These are phyloP conservation scores for Delonix regia DNA, from an alignment of 306 rosid species.

Conservation along the genomic window DNA sequence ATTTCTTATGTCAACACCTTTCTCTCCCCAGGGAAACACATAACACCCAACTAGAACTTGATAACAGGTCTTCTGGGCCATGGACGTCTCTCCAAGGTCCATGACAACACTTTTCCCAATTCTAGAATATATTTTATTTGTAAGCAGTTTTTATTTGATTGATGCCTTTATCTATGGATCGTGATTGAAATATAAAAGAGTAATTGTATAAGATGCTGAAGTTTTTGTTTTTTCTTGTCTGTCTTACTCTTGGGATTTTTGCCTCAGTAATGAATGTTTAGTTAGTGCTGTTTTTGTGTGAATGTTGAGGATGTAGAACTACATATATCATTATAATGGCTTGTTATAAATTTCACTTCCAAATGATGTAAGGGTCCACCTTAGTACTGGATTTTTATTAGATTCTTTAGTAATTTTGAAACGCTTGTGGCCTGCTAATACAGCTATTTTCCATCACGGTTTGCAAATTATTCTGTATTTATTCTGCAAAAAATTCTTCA, in stretches of 20 bases:
- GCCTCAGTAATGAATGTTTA: background rate
- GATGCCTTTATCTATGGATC: background rate
- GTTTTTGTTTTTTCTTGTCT: constrained; percentile 7
- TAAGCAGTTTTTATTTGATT: background rate
- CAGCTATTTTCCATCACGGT: background rate
- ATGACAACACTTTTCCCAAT: background rate
- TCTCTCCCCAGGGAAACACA: background rate
- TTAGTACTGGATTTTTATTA: background rate
- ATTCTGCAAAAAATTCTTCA: background rate
- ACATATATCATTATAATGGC: background rate
- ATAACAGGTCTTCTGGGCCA: background rate
- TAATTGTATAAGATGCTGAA: background rate
- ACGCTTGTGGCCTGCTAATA: background rate
- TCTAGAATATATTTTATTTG: background rate
- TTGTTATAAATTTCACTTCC: constrained; percentile 3
- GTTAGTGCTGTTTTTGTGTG: background rate
- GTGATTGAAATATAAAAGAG: background rate
- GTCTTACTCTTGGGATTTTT: background rate
- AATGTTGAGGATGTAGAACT: constrained; percentile 5
- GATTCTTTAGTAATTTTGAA: constrained; percentile 16
- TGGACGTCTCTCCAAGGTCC: constrained; percentile 10
- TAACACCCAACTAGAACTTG: background rate
- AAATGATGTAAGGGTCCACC: background rate
- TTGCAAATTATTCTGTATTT: constrained; percentile 13
- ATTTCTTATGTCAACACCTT: too few relatives aligned